Evolutionary conservation across 2,329 filamentous ascomycete genomes (phyloP).

Genomic region (Pseudogymnoascus sp.): DNA sequence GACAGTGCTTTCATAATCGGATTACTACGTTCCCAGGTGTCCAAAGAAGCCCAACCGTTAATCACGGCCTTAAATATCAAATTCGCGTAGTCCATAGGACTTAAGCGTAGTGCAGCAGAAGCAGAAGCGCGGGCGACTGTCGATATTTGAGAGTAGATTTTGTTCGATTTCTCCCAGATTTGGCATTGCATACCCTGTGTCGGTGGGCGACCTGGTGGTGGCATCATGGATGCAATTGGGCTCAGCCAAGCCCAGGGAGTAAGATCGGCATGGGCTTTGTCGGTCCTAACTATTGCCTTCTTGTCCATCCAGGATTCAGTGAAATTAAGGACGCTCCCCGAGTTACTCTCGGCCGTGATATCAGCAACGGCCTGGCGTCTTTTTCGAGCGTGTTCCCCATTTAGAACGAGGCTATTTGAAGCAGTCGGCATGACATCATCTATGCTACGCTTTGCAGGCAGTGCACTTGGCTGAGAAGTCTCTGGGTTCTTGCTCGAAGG

Average conservation of each 20-base stretch:
- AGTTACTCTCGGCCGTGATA: not conserved
- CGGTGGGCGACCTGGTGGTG: constrained; percentile 1
- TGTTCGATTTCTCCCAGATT: constrained; percentile 16
- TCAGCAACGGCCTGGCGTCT: not conserved
- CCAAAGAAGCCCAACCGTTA: constrained; percentile 10
- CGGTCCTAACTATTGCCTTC: not conserved
- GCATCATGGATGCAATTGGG: constrained; percentile 3
- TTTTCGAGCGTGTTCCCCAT: not conserved
- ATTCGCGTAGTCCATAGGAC: not conserved
- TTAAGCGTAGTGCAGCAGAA: not conserved
- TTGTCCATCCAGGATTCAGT: constrained; percentile 2
- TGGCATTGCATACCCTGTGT: not conserved
- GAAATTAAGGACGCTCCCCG: not conserved
- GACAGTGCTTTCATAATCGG: constrained; percentile 16
- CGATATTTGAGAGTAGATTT: constrained; percentile 13
- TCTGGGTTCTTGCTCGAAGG: not conserved
- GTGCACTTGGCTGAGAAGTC: not conserved
- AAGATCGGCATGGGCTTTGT: not conserved
- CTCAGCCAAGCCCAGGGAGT: not conserved
- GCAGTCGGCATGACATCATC: not conserved
- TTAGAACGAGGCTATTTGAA: not conserved
- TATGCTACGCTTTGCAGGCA: not conserved
- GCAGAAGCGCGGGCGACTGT: not conserved
- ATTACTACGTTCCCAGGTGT: constrained; percentile 14
- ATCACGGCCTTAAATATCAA: constrained; percentile 7